Evolutionary conservation across 805 yeast genomes (phyloP).

Genomic region (Candida nemodendra): DNA sequence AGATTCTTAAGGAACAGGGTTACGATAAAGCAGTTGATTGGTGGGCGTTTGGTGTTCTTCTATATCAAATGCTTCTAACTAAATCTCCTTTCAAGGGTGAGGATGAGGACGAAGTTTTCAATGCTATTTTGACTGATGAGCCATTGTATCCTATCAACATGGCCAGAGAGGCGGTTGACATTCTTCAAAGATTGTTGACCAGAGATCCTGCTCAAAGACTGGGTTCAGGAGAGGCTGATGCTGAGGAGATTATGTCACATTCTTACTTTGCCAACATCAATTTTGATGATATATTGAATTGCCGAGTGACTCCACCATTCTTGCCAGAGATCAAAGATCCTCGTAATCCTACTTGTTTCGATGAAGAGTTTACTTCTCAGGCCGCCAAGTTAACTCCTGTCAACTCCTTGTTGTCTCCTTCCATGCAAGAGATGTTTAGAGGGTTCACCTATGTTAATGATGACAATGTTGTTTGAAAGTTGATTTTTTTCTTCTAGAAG

Average conservation of each 20-base stretch:
- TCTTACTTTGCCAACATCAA: constrained; percentile 88
- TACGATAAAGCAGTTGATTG: constrained; percentile 96
- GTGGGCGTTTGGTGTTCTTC: constrained; percentile 99
- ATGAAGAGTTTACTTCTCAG: constrained; percentile 91
- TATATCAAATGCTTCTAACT: constrained; percentile 94
- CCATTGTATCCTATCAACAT: constrained; percentile 95
- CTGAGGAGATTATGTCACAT: constrained; percentile 91
- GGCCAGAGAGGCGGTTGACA: constrained; percentile 95
- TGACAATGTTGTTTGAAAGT: constrained; percentile 28
- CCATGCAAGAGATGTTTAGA: constrained; percentile 94
- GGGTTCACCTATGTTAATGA: constrained; percentile 90
- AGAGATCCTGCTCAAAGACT: constrained; percentile 83
- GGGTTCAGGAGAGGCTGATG: constrained; percentile 87
- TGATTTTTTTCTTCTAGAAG: background rate
- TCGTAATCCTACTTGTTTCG: constrained; percentile 90
- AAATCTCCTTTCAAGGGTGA: constrained; percentile 98
- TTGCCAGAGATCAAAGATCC: constrained; percentile 84
- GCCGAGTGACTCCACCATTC: constrained; percentile 82
- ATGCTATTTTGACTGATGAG: constrained; percentile 94
- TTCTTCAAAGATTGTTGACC: constrained; percentile 85
- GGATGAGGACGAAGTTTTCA: constrained; percentile 83
- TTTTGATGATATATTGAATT: constrained; percentile 78
- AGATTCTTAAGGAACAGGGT: constrained; percentile 86
- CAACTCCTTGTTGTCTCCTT: constrained; percentile 78
- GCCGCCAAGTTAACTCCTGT: constrained; percentile 95